phyloP scores from a whole-genome alignment of 148 eudicot species.

The Beta vulgaris region DNA sequence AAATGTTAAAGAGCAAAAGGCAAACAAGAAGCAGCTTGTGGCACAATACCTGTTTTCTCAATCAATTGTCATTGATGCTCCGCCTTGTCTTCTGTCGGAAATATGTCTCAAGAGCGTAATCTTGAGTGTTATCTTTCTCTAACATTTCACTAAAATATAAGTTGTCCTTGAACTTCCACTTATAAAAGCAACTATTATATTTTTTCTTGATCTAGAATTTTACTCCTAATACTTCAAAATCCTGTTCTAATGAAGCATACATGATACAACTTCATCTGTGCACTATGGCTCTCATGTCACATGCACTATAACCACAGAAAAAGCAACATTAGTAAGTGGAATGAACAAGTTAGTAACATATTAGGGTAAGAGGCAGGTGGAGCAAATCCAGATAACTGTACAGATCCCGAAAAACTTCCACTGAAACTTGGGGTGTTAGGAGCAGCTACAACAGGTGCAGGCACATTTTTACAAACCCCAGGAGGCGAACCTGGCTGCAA shows the following conservation, averaged over 20 bases:
- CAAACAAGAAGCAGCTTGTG: conserved; percentile 9
- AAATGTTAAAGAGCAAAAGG: too few species aligned
- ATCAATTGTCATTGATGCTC: not conserved
- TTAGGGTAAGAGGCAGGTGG: conserved; percentile 36
- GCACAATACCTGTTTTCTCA: conserved; percentile 25
- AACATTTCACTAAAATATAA: not conserved
- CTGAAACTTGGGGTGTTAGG: conserved; percentile 35
- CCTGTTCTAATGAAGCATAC: conserved; percentile 7
- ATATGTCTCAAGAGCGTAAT: conserved; percentile 1
- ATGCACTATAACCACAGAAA: conserved; percentile 26
- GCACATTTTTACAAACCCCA: conserved; percentile 63
- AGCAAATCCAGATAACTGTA: conserved; percentile 66
- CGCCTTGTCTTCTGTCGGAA: conserved; percentile 17
- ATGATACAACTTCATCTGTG: conserved; percentile 1
- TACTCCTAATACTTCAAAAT: conserved; percentile 10
- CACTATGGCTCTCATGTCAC: conserved; percentile 15
- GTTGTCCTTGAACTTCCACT: not conserved
- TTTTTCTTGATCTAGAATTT: conserved; percentile 9
- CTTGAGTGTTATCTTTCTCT: not conserved
- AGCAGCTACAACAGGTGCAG: conserved; percentile 47
- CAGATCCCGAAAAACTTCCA: conserved; percentile 91
- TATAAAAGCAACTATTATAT: not conserved
- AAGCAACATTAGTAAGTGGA: conserved; percentile 30
- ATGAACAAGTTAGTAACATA: conserved; percentile 31
- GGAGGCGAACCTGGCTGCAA: conserved; percentile 81